Evolutionary conservation across 257 asterid genomes (phyloP).

Genomic region (Thymus quinquecostatus): DNA sequence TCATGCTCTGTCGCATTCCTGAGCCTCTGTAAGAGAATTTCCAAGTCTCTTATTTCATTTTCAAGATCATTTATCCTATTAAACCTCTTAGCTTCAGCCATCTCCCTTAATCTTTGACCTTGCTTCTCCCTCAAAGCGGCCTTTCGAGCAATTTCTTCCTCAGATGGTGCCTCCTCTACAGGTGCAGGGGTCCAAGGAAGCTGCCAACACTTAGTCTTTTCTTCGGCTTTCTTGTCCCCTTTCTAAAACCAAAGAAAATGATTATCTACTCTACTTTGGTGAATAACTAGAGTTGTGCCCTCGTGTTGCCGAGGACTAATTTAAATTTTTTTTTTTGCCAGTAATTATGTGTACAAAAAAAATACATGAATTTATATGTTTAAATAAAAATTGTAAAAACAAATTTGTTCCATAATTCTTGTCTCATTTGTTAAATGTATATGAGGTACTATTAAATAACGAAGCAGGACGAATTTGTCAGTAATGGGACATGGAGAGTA

Average conservation of each 20-base stretch:
- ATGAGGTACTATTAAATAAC: too few species aligned
- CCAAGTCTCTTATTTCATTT: slow-evolving; percentile 81
- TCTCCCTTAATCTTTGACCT: slow-evolving; percentile 94
- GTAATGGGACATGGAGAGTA: too few species aligned
- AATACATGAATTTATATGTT: too few species aligned
- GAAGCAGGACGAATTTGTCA: too few species aligned
- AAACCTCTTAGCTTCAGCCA: slow-evolving; percentile 96
- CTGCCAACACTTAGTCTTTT: slow-evolving; percentile 90
- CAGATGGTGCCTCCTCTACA: slow-evolving; percentile 89
- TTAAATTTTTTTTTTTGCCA: too few species aligned
- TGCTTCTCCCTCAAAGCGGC: slow-evolving; percentile 97
- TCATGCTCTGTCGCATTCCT: slow-evolving; percentile 57
- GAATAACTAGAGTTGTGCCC: background rate
- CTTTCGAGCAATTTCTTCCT: slow-evolving; percentile 97
- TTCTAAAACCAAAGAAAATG: slow-evolving; percentile 47
- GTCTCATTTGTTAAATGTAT: too few species aligned
- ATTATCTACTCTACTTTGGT: slow-evolving; percentile 17
- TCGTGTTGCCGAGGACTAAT: too few species aligned
- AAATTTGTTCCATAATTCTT: too few species aligned
- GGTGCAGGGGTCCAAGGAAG: slow-evolving; percentile 95
- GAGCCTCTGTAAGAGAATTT: slow-evolving; percentile 71
- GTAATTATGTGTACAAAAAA: too few species aligned
- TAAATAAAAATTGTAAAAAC: too few species aligned
- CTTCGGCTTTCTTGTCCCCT: slow-evolving; percentile 84
- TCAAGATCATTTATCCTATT: slow-evolving; percentile 91